Percentiles rank a stretch among this genome's conserved stretches.
These are phyloP conservation scores for Raphidocelis subcapitata DNA, from an alignment of 139 green algal species.

Conservation along the genomic window DNA sequence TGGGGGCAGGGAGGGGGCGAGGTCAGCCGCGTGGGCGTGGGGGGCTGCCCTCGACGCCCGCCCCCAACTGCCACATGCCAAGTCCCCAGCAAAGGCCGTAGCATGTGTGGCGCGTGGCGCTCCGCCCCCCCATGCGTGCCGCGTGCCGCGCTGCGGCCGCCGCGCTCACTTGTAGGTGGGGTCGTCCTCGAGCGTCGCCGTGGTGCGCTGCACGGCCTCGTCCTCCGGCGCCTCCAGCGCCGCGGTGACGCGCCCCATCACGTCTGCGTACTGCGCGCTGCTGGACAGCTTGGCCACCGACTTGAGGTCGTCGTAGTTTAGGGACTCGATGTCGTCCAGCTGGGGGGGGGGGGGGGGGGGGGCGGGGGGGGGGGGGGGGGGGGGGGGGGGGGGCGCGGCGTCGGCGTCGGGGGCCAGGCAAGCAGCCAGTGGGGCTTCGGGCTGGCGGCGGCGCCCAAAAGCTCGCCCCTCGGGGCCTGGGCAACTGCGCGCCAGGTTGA, in stretches of 20 bases:
- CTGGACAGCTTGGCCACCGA: constrained; percentile 68
- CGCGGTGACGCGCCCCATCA: constrained; percentile 45
- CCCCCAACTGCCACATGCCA: too few species aligned
- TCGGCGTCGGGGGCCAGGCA: too few species aligned
- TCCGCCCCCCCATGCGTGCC: too few species aligned
- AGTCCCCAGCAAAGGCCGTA: too few species aligned
- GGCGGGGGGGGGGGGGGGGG: neutral
- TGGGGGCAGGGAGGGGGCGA: neutral
- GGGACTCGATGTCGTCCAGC: constrained; percentile 61
- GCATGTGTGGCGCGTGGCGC: neutral
- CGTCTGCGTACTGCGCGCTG: constrained; percentile 36
- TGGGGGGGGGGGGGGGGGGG: constrained; percentile 15
- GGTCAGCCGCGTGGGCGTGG: too few species aligned
- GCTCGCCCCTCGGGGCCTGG: neutral
- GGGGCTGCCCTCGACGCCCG: too few species aligned
- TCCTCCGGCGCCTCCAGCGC: constrained; percentile 29
- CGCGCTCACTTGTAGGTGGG: constrained; percentile 73
- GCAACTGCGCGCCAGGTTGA: too few species aligned
- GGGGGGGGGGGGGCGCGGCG: neutral
- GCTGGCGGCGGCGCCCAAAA: neutral
- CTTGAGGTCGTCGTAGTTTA: constrained; percentile 76
- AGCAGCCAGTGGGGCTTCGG: neutral
- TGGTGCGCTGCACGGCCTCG: constrained; percentile 1
- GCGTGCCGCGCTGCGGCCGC: neutral
- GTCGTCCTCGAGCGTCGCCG: constrained; percentile 62